Percentiles rank a stretch among this genome's conserved stretches.
These are phyloP conservation scores for Aulographum hederae DNA, from an alignment of 2,329 filamentous ascomycete species.

Conservation along the genomic window DNA sequence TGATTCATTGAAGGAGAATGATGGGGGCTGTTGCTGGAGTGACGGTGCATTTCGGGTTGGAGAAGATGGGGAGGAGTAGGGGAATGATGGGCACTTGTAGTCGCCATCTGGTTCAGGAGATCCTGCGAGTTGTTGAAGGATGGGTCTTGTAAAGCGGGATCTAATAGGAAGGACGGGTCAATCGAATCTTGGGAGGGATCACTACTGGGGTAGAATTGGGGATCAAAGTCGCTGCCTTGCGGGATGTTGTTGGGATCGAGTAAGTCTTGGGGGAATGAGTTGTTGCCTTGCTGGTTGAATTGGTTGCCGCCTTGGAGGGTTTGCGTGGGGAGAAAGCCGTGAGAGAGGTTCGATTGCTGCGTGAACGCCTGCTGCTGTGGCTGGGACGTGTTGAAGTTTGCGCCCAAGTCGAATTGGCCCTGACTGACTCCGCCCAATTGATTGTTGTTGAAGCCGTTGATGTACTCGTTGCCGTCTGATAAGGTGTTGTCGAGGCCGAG, in stretches of 20 bases:
- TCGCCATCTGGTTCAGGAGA: constrained; percentile 31
- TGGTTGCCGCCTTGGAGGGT: neutral
- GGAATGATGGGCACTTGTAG: constrained; percentile 26
- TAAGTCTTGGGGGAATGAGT: constrained; percentile 12
- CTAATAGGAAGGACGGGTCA: constrained; percentile 37
- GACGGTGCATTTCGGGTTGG: constrained; percentile 30
- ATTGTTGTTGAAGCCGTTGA: neutral
- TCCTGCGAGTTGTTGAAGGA: constrained; percentile 26
- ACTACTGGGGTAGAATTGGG: constrained; percentile 36
- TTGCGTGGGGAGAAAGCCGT: neutral
- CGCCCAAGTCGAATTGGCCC: neutral
- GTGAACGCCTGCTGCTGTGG: neutral
- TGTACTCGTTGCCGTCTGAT: neutral
- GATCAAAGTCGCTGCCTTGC: constrained; percentile 10
- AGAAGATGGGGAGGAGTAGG: constrained; percentile 39
- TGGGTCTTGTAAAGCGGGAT: constrained; percentile 20
- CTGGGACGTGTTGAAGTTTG: neutral
- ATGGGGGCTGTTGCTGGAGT: constrained; percentile 33
- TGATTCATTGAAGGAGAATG: constrained; percentile 35
- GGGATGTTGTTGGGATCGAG: constrained; percentile 12
- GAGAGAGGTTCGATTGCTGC: neutral
- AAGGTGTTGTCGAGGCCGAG: neutral
- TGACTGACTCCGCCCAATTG: neutral
- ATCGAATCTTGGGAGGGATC: constrained; percentile 34
- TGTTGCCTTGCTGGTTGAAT: constrained; percentile 3